phyloP scores from a whole-genome alignment of 441 rosid species.

The Rhodomyrtus psidioides region DNA sequence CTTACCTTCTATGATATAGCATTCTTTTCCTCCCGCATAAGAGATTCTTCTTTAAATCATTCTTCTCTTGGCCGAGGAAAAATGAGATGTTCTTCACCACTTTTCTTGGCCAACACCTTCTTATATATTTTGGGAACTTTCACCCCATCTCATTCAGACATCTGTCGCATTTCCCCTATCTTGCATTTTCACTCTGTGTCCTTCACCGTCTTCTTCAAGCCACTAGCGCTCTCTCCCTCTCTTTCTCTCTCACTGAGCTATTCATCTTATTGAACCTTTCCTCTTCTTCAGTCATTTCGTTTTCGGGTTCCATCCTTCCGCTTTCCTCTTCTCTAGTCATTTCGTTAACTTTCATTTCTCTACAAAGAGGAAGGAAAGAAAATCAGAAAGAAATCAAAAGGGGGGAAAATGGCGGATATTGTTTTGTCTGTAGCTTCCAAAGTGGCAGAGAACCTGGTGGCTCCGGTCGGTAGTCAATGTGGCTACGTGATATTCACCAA shows the following conservation, averaged over 20 bases:
- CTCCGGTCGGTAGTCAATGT: not conserved
- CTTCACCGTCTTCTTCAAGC: not conserved
- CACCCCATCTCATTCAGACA: not conserved
- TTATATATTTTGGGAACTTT: not conserved
- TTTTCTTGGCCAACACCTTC: not conserved
- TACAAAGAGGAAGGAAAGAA: not conserved
- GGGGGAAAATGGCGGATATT: not conserved
- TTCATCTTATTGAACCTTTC: not conserved
- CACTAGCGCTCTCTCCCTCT: not conserved
- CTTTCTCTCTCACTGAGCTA: not conserved
- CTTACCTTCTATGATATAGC: not conserved
- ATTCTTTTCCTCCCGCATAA: no score
- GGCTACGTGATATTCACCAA: fast-evolving
- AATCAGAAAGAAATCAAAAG: not conserved
- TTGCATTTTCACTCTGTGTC: not conserved
- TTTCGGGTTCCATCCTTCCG: not conserved
- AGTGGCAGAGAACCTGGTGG: not conserved
- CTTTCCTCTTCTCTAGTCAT: not conserved
- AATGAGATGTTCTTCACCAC: not conserved
- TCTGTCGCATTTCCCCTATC: not conserved
- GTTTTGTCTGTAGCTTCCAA: not conserved
- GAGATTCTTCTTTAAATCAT: not conserved
- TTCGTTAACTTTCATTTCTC: not conserved
- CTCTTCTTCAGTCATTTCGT: not conserved
- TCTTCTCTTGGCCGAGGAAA: not conserved